Base-by-base conservation (phyloP, 2,329 filamentous ascomycete genomes). In the Aureobasidium subglaciale region DNA sequence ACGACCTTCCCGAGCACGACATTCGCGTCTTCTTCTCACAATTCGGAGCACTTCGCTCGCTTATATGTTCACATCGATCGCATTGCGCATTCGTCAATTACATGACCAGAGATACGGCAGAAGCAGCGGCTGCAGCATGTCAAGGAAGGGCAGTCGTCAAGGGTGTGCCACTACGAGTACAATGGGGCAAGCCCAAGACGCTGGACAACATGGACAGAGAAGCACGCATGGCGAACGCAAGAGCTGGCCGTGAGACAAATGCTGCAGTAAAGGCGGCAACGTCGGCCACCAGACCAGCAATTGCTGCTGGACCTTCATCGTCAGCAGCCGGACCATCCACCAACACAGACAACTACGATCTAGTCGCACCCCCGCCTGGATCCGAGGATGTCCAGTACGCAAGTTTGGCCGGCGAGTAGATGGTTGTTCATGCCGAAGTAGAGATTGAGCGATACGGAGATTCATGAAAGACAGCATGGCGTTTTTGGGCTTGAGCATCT, bases 31-130 rank as follows among this genome's bases (percentile, higher is more conserved):
- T 95, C 71, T 99, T 99, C 75, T 84, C 89, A 59, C 81, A 82
- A 16, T 90, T 91, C 64, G 93, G 93, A 60, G 89, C 92, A 66
- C 85, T 99, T 58, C 88, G 93, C 64, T 96, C 90, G 24, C 75
- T 99, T 15, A 86, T 99, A 34, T 97, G 93, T 71, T 96, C 91
- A 6, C 93, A 99, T 73, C 90, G 95, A 75, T 92, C 92, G 15
- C 93, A 97, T 67, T 97, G 91, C 70, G 93, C 93, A 1, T 99
- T 97, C 67, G 78, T 99, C 73, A 99, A 99, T 73, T 99, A 90
- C 69, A 84, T 90, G 63, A 88, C 86, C 3, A 82, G 93, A 56
- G 84, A 89, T 59, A 86, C 82, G 1, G 93, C 95, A 0, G 93
- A 99, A 72, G 84, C 81, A 57, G 95, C 95, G 0, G 89, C 93